Base-by-base conservation (phyloP, 2,329 filamentous ascomycete genomes). In the Fusarium subtropicale region DNA sequence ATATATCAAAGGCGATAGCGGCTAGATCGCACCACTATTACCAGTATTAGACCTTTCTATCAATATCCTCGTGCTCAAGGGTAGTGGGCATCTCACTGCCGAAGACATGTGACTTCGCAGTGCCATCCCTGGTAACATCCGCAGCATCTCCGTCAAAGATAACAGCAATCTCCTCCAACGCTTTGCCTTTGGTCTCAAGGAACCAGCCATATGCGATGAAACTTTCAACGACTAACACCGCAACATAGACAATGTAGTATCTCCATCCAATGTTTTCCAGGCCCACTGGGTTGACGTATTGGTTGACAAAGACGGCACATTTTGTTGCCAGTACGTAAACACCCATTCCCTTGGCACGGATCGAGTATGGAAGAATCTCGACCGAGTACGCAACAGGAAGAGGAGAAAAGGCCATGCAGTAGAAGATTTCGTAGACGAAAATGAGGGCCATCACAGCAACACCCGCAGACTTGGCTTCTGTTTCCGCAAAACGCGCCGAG, bases 191-290 rank as follows among this genome's bases (percentile, higher is more conserved):
- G 0, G 85, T 86, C 75, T 87, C 84, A 20, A 81, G 81, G 72
- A 88, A 88, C 71, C 68, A 75, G 0, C 71, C 72, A 20, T 75
- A 79, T 2, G 73, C 74, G 52, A 86, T 73, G 46, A 87, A 83
- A 68, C 79, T 85, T 57, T 89, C 82, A 0, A 82, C 81, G 0
- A 79, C 77, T 3, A 84, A 57, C 1, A 81, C 79, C 11, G 79
- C 81, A 42, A 85, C 84, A 57, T 88, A 89, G 18, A 89, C 80
- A 63, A 88, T 85, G 76, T 88, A 89, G 65, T 85, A 88, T 68
- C 79, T 83, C 81, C 85, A 88, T 0, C 80, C 79, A 28, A 88
- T 82, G 3, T 81, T 73, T 0, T 79, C 81, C 1, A 89, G 74
- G 0, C 82, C 87, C 54, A 85, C 83, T 0, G 87, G 87, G 31